Evolutionary conservation across 1,284 basidiomycete genomes (phyloP), one percentile per base, ranked within the genome.

Genomic region (Cutaneotrichosporon mucoides): DNA sequence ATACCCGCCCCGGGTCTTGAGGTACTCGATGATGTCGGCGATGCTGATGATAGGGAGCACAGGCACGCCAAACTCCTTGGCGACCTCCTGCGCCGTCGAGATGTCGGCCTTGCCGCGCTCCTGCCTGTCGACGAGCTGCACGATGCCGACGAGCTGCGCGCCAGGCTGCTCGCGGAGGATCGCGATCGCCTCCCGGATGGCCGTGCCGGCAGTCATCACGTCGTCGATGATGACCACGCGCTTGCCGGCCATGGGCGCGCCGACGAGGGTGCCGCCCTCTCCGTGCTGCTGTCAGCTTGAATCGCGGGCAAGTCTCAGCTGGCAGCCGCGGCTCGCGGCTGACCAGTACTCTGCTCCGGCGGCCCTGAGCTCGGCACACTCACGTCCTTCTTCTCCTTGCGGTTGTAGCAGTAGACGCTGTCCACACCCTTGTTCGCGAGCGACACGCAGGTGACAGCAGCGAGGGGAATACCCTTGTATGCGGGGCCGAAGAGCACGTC

Each of bases 391-490:
- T 83, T 88, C 78, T 99, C 96, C 79, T 99, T 99, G 45, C 95
- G 84, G 76, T 98, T 94, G 73, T 94, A 97, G 40, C 89, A 88
- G 62, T 86, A 83, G 36, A 44, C 59, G 7, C 34, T 36, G 48
- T 62, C 49, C 16, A 36, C 38, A 33, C 64, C 64, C 44, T 50
- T 49, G 53, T 62, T 60, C 4, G 64, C 55, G 40, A 99, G 82
- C 37, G 88, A 83, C 34, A 96, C 83, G 2, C 90, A 83, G 1
- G 94, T 93, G 49, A 89, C 86, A 0, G 95, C 89, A 0, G 92
- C 94, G 51, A 99, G 86, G 0, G 95, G 86, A 71, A 99, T 99
- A 44, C 93, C 95, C 80, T 99, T 99, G 82, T 99, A 99, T 3
- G 96, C 95, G 0, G 95, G 96, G 0, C 95, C 96, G 71, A 98